Base-by-base conservation (phyloP, 345 rosid genomes). In the Salix udensis region DNA sequence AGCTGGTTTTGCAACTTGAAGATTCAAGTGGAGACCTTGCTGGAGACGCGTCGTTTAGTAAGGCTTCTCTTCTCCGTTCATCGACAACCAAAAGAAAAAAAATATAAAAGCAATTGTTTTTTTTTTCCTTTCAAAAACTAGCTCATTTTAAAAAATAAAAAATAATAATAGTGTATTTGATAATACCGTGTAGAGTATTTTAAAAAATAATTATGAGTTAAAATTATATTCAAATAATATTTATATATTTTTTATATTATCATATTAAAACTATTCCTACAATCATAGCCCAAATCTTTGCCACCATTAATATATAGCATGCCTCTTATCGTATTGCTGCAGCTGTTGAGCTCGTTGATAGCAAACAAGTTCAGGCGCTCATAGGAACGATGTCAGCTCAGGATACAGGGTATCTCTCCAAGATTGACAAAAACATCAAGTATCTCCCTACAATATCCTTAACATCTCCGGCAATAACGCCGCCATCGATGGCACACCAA, bases 301-400 rank as follows among this genome's bases (percentile, higher is more conserved):
- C 15, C 48, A 12, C 48, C 0, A 34, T 34, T 34, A 42, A 42
- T 42, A 10, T 40, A 40, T 40, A 13, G 1, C 16, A 13, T 1
- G 50, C 50, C 50, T 4, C 50, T 44, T 44, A 13, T 44, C 15
- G 3, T 13, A 52, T n/a, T 60, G 16, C 61, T 52, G 70, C 71
- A 81, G 84, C 67, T 14, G 42, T 78, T 50, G 67, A 84, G 72
- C 74, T 84, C 16, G 66, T 81, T 10, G 73, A 26, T 64, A 58
- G 28, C 19, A 68, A 48, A 19, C 44, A 55, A 78, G 76, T 73
- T 36, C 67, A 73, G 16, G 84, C 82, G 55, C 55, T 81, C 24
- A 37, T 84, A 8, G 82, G 86, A 65, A 67, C 70, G 44, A 42
- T 78, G 26, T 19, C 74, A 4, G 26, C 62, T 2, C 77, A 30